A percentile compares a stretch with the other conserved stretches of the same genome.
phyloP scores from a whole-genome alignment of 2,329 filamentous ascomycete species.

The Cytospora piceicola region DNA sequence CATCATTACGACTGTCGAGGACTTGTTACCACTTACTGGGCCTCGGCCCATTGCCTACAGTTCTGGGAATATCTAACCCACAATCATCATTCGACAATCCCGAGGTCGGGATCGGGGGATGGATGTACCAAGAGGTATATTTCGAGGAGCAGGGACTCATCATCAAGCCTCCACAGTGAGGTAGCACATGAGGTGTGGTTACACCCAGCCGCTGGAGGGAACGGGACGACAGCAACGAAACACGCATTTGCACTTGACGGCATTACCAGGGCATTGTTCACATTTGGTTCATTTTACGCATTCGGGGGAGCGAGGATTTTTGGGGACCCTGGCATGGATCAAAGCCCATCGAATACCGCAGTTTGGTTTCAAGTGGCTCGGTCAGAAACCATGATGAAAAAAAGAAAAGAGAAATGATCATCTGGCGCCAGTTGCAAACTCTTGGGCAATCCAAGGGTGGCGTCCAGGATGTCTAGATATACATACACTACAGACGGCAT shows the following conservation, averaged over 20 bases:
- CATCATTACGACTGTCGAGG: background rate
- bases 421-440: background rate
- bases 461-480: background rate
- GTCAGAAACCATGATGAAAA: slow-evolving; percentile 8
- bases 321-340: slow-evolving; percentile 6
- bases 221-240: background rate
- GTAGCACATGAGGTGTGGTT: background rate
- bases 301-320: background rate
- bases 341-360: slow-evolving; percentile 3
- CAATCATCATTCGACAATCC: background rate
- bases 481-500: background rate
- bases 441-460: slow-evolving; percentile 1
- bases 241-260: background rate
- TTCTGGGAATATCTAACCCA: background rate
- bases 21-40: background rate
- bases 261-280: background rate
- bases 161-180: background rate
- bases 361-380: background rate
- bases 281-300: slow-evolving; percentile 8
- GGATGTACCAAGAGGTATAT: background rate
- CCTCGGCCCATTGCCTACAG: background rate
- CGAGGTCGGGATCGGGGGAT: background rate
- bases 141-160: background rate
- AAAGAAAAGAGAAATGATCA: background rate
- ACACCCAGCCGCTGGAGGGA: background rate